Conservation (phyloP, 2,329 filamentous ascomycete species). For the Curvularia hawaiiensis region DNA sequence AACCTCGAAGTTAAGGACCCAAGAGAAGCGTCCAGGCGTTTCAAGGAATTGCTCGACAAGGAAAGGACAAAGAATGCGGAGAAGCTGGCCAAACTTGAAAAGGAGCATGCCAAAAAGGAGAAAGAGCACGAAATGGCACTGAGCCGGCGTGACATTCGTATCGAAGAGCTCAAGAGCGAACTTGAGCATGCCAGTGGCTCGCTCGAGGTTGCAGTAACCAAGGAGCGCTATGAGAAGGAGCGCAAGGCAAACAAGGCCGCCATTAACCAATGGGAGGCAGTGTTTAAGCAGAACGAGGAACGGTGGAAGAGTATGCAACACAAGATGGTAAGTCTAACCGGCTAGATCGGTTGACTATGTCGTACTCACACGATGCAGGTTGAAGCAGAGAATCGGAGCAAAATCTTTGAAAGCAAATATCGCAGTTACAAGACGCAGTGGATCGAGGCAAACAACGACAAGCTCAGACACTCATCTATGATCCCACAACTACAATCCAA, state of each 20-base stretch:
- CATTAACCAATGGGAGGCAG: constrained; percentile 40
- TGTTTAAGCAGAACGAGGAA: constrained; percentile 41
- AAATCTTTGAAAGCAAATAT: constrained; percentile 34
- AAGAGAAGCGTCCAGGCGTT: constrained; percentile 51
- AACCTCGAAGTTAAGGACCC: constrained; percentile 62
- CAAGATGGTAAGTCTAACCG: constrained; percentile 30
- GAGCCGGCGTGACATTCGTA: constrained; percentile 16
- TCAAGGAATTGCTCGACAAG: constrained; percentile 51
- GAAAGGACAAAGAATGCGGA: constrained; percentile 46
- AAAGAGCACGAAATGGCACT: constrained; percentile 31
- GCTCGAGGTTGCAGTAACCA: constrained; percentile 30
- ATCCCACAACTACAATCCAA: constrained; percentile 38
- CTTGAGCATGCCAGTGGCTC: constrained; percentile 30
- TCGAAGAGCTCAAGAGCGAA: constrained; percentile 34
- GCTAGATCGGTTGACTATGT: not conserved
- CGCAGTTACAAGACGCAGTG: constrained; percentile 34
- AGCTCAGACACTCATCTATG: constrained; percentile 24
- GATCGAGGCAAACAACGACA: constrained; percentile 33
- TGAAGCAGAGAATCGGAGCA: constrained; percentile 30
- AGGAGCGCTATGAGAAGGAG: constrained; percentile 37
- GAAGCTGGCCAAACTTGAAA: constrained; percentile 55
- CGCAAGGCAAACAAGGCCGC: constrained; percentile 39
- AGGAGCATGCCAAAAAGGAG: constrained; percentile 67
- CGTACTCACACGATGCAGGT: constrained; percentile 21
- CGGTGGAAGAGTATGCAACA: constrained; percentile 31